Conservation (phyloP, 2,329 filamentous ascomycete genomes). For the Penicillium sp. region DNA sequence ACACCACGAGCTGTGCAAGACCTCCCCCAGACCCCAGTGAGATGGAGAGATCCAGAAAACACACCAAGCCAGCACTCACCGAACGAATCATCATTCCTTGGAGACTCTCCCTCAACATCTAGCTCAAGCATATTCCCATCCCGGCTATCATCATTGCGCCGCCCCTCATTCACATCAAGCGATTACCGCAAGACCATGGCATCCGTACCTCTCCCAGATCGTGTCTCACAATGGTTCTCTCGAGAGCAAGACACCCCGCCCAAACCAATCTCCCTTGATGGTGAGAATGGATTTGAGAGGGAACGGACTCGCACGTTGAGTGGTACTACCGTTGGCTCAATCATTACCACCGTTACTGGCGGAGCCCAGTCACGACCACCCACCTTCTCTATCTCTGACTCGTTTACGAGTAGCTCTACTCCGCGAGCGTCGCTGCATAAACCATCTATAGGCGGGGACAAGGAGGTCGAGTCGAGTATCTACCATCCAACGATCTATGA, state of each 20-base stretch:
- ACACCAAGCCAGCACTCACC: not conserved
- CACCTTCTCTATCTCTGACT: conserved; percentile 34
- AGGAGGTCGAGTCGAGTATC: conserved; percentile 18
- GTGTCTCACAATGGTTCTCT: conserved; percentile 34
- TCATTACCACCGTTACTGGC: conserved; percentile 25
- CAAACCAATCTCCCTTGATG: conserved; percentile 15
- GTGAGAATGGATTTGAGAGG: conserved; percentile 22
- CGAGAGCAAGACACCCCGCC: conserved; percentile 15
- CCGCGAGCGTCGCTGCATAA: conserved; percentile 16
- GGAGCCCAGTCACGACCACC: conserved; percentile 10
- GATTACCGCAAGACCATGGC: conserved; percentile 16
- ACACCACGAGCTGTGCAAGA: not conserved
- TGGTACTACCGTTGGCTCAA: conserved; percentile 35
- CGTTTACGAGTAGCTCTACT: conserved; percentile 14
- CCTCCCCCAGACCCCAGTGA: not conserved
- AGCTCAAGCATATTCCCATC: conserved; percentile 25
- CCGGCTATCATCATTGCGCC: conserved; percentile 21
- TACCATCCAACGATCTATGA: conserved; percentile 30
- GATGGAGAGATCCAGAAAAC: not conserved
- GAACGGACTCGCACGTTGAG: conserved; percentile 36
- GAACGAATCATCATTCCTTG: not conserved
- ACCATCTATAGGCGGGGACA: conserved; percentile 16
- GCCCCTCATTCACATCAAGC: conserved; percentile 21
- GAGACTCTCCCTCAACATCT: conserved; percentile 13
- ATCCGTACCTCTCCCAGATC: conserved; percentile 24